Conservation (phyloP, 768 basidiomycete species). For the Termitomyces sp. region DNA sequence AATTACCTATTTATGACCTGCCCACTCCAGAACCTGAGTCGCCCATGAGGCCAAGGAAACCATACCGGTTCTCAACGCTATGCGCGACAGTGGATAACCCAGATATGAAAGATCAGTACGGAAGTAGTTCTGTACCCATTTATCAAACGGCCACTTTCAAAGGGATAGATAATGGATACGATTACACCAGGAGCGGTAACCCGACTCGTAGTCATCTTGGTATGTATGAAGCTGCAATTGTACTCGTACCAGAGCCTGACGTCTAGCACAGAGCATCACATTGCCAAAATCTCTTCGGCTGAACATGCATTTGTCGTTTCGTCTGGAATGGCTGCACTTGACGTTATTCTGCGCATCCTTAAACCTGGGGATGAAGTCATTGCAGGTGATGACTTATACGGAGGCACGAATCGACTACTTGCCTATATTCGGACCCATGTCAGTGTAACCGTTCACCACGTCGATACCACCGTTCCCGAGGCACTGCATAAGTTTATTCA, state of each 20-base stretch:
- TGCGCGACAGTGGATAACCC: conserved; percentile 93
- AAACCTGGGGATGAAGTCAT: conserved; percentile 96
- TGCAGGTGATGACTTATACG: conserved; percentile 96
- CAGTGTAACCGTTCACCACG: conserved; percentile 88
- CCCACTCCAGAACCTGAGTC: conserved; percentile 85
- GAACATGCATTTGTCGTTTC: conserved; percentile 88
- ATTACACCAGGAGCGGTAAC: conserved; percentile 94
- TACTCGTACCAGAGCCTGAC: conserved; percentile 3
- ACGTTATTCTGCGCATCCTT: conserved; percentile 89
- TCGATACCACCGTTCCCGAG: conserved; percentile 82
- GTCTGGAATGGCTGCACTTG: conserved; percentile 97
- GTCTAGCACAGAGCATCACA: conserved; percentile 76
- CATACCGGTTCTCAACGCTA: conserved; percentile 86
- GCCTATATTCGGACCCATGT: conserved; percentile 85
- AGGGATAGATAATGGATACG: conserved; percentile 84
- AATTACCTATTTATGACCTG: conserved; percentile 47
- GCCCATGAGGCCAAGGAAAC: conserved; percentile 62
- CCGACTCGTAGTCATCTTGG: conserved; percentile 95
- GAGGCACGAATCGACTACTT: conserved; percentile 94
- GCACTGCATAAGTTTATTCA: conserved; percentile 63
- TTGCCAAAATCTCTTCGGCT: conserved; percentile 95
- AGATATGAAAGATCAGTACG: conserved; percentile 91
- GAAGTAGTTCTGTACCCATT: conserved; percentile 92
- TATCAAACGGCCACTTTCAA: conserved; percentile 99
- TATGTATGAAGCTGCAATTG: conserved; percentile 32